A percentile compares a stretch with the other conserved stretches of the same genome.
phyloP scores from a whole-genome alignment of 768 basidiomycete species.

The Tylopilus sp. region DNA sequence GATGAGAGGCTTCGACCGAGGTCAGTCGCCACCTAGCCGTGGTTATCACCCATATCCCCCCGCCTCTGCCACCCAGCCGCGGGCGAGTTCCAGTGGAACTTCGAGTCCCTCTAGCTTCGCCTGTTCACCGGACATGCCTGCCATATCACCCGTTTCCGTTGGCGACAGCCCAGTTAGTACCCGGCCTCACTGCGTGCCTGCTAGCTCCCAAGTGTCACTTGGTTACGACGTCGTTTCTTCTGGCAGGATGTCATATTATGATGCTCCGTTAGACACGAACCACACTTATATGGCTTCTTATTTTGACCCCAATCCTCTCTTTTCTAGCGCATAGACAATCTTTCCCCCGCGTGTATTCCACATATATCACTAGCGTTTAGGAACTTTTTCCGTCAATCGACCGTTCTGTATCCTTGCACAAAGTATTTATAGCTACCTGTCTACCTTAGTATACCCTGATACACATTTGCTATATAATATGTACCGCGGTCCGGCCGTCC shows the following conservation, averaged over 20 bases:
- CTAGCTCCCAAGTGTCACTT: conserved; percentile 16
- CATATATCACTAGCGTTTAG: conserved; percentile 14
- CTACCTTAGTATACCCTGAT: conserved; percentile 14
- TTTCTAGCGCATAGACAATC: conserved; percentile 21
- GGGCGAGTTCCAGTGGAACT: conserved; percentile 25
- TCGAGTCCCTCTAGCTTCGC: conserved; percentile 30
- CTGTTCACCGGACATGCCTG: conserved; percentile 28
- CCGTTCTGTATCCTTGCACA: conserved; percentile 26
- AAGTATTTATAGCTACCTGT: conserved; percentile 22
- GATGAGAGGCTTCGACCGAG: conserved; percentile 48
- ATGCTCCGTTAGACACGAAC: conserved; percentile 20
- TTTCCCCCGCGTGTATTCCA: background rate
- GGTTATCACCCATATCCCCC: conserved; percentile 57
- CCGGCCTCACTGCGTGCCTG: conserved; percentile 23
- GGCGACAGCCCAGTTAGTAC: conserved; percentile 9
- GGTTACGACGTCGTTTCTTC: conserved; percentile 25
- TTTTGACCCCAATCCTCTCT: conserved; percentile 24
- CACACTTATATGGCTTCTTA: conserved; percentile 18
- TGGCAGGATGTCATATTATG: conserved; percentile 27
- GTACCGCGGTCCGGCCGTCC: conserved; percentile 15
- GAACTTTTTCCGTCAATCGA: conserved; percentile 14
- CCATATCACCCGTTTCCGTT: conserved; percentile 19
- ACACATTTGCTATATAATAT: conserved; percentile 6
- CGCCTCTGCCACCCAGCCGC: conserved; percentile 23
- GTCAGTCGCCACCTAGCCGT: conserved; percentile 43